Base-by-base conservation (phyloP, 306 rosid species). In the Potentilla sterilis region DNA sequence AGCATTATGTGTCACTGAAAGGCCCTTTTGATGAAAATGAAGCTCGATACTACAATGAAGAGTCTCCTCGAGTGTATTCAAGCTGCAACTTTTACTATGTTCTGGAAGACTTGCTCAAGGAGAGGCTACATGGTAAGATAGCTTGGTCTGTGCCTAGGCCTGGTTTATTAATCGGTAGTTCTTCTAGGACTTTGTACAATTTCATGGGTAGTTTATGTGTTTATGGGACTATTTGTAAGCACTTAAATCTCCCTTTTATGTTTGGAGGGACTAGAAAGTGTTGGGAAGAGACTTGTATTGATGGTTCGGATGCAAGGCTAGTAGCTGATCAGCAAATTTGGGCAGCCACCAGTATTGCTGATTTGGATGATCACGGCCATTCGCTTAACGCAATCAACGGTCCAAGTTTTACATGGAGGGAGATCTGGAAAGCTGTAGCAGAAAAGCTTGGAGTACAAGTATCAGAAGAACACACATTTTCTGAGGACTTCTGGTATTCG, bases 301-400 rank as follows among this genome's bases (percentile, higher is more conserved):
- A 95, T 72, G 97, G 92, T 4, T 95, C 97, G 54, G 97, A 95
- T 70, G 92, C 88, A 55, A 84, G 99, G 80, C 87, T 89, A 43
- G 97, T 90, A n/a, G 96, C 97, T n/a, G 91, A 90, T 38, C 99
- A 90, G 55, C 90, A 95, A 68, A 79, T 95, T 48, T 92, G 99
- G 97, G 93, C 87, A 59, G 89, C 97, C 7, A 84, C 92, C 24
- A 82, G 78, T 28, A 28, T 28, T 67, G 58, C 58, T 64, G 79
- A 34, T 22, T 9, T 37, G 43, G 34, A 47, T 19, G 22, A 32
- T 12, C 77, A 82, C 32, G 88, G 92, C 9, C 83, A 86, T 66
- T 91, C 92, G 18, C 90, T 92, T 48, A 95, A 95, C 69, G 86
- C 93, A 1, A 74, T 89, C 13, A 89, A 90, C 81, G 99, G 97